A percentile compares a stretch with the other conserved stretches of the same genome.
phyloP scores from a whole-genome alignment of 2,329 filamentous ascomycete species.

The Nemania sp. region DNA sequence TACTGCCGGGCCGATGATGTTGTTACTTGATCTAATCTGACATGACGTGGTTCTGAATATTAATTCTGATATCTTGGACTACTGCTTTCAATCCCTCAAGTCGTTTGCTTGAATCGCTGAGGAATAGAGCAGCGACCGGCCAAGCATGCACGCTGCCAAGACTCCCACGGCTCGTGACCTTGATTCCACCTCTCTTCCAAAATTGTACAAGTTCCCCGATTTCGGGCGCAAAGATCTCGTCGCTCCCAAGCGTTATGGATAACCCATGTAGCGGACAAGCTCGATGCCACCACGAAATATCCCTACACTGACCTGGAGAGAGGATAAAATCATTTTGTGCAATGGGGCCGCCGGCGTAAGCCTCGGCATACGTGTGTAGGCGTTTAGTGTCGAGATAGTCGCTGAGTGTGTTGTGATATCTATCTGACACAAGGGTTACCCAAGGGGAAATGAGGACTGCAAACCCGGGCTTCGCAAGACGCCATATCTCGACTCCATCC shows the following conservation, averaged over 20 bases:
- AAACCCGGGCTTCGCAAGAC: constrained; percentile 48
- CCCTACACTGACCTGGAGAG: constrained; percentile 73
- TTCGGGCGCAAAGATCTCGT: constrained; percentile 77
- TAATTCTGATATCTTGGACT: constrained; percentile 43
- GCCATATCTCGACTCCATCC: constrained; percentile 41
- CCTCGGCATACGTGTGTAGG: constrained; percentile 69
- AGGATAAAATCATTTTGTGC: constrained; percentile 57
- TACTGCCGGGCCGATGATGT: constrained; percentile 47
- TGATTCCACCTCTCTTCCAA: constrained; percentile 56
- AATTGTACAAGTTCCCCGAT: constrained; percentile 62
- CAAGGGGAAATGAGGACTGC: constrained; percentile 80
- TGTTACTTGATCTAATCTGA: constrained; percentile 71
- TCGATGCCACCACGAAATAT: constrained; percentile 66
- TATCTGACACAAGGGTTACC: constrained; percentile 70
- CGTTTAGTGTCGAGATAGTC: constrained; percentile 73
- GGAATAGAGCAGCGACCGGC: constrained; percentile 71
- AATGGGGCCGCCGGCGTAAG: constrained; percentile 62
- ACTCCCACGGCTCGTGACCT: constrained; percentile 63
- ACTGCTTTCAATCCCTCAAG: constrained; percentile 54
- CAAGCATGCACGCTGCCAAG: constrained; percentile 76
- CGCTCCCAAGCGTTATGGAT: constrained; percentile 71
- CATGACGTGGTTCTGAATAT: constrained; percentile 39
- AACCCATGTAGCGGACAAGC: constrained; percentile 69
- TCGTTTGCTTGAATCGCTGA: constrained; percentile 54
- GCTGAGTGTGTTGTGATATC: constrained; percentile 69